Evolutionary conservation across 106 monocot species (phyloP), one percentile per base, ranked within the genome.

Genomic region (Gastrodia elata): DNA sequence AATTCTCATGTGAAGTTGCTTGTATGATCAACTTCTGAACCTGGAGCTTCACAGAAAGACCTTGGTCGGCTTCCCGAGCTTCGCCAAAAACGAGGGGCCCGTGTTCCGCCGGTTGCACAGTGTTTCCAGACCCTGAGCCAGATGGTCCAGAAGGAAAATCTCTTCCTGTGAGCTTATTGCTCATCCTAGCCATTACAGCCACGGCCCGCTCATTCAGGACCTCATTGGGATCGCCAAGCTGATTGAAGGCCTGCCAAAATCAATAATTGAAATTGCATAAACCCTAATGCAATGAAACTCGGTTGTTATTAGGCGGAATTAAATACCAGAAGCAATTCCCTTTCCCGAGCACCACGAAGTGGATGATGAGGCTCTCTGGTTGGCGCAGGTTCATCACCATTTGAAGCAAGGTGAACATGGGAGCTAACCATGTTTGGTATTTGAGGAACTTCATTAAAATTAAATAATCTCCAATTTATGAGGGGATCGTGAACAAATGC

Each of bases 361-460:
- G 97, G 97, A 46, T 97, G 97, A 69, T 80, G 37, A 71, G 88
- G 90, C 41, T 92, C 90, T 78, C 78, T 79, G 36, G 20, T 75
- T 43, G 80, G 73, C 14, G 74, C 80, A 79, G 81, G 41, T 57
- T 98, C 97, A 34, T 98, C 97, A 77, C 82, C 76, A 71, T 87
- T 88, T 27, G 79, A 83, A 68, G 86, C 86, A 71, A 93, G 86
- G 41, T 88, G 90, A 68, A 73, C 76, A 55, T 80, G 81, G 48
- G 82, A 71, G 38, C 64, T 82, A 64, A 79, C 87, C 36, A 76
- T 73, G 74, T 83, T 89, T 33, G 89, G 33, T 77, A 83, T 84
- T 87, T 98, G 97, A 82, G 97, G 97, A 74, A 98, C 93, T 83
- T 98, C 97, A 65, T 98, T 98, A 48, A 98, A 98, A 83, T 91